These are phyloP conservation scores for Dunaliella sp. DNA, from an alignment of 139 green algal species.

Conservation along the genomic window DNA sequence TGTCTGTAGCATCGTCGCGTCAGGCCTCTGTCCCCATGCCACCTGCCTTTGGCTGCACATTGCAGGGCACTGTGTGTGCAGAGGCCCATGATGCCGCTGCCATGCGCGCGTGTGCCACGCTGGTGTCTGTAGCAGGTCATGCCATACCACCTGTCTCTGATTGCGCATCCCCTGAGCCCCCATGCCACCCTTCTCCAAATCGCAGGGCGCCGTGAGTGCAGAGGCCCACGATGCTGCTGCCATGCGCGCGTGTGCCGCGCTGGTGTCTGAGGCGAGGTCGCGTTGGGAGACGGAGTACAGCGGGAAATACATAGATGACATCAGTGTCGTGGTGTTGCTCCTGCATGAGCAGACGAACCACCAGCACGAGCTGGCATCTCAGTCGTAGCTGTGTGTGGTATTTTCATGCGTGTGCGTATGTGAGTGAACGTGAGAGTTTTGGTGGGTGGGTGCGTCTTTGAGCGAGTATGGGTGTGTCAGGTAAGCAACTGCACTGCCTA, in stretches of 20 bases:
- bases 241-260: conserved; percentile 14
- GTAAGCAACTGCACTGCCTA: too few species aligned
- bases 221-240: conserved; percentile 14
- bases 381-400: too few species aligned
- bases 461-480: too few species aligned
- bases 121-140: conserved; percentile 58
- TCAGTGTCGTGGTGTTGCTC: conserved; percentile 36
- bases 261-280: conserved; percentile 46
- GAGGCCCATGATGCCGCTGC: conserved; percentile 15
- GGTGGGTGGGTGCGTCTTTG: too few species aligned
- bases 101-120: conserved; percentile 13
- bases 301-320: conserved; percentile 50
- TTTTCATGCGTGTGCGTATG: too few species aligned
- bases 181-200: too few species aligned
- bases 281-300: conserved; percentile 41
- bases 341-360: conserved; percentile 5
- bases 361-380: too few species aligned
- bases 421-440: too few species aligned
- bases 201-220: not conserved
- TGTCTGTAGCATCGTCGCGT: conserved; percentile 32
- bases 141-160: too few species aligned
- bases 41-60: too few species aligned
- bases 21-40: too few species aligned
- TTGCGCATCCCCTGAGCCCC: too few species aligned
- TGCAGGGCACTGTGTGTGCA: not conserved